A percentile compares a stretch with the other conserved stretches of the same genome.
These are phyloP conservation scores for Murraya paniculata DNA, from an alignment of 345 rosid genomes.

Conservation along the genomic window DNA sequence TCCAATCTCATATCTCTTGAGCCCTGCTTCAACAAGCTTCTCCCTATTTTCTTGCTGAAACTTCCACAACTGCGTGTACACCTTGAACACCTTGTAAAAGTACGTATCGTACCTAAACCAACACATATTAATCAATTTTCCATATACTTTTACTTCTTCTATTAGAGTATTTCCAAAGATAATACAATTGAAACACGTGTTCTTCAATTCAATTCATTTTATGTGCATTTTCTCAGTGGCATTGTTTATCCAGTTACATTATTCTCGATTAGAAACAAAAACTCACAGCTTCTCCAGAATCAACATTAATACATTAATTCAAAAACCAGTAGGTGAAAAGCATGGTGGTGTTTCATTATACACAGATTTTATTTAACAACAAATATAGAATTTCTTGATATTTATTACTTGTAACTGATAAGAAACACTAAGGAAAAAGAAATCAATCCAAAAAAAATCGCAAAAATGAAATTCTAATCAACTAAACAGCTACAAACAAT, in stretches of 20 bases:
- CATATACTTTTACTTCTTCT: background rate
- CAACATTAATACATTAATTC: background rate
- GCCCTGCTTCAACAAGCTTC: slow-evolving; percentile 87
- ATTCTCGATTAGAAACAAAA: background rate
- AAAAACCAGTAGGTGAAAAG: background rate
- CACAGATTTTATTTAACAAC: background rate
- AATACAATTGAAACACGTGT: background rate
- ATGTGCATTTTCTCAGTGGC: background rate
- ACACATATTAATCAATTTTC: background rate
- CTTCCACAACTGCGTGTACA: slow-evolving; percentile 96
- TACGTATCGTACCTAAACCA: slow-evolving; percentile 69
- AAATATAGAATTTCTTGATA: background rate
- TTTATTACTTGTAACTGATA: background rate
- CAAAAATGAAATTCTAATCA: background rate
- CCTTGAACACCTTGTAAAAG: slow-evolving; percentile 95
- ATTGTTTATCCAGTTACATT: background rate
- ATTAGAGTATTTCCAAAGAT: background rate
- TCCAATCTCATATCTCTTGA: slow-evolving; percentile 96
- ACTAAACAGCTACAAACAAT: background rate
- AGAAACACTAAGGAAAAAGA: background rate
- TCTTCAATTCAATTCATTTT: background rate
- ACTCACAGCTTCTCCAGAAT: background rate
- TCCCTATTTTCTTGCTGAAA: slow-evolving; percentile 93
- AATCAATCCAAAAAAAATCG: background rate
- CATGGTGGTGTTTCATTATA: background rate